phyloP scores from a whole-genome alignment of 108 stramenopile species.

The Skeletonema costatum region DNA sequence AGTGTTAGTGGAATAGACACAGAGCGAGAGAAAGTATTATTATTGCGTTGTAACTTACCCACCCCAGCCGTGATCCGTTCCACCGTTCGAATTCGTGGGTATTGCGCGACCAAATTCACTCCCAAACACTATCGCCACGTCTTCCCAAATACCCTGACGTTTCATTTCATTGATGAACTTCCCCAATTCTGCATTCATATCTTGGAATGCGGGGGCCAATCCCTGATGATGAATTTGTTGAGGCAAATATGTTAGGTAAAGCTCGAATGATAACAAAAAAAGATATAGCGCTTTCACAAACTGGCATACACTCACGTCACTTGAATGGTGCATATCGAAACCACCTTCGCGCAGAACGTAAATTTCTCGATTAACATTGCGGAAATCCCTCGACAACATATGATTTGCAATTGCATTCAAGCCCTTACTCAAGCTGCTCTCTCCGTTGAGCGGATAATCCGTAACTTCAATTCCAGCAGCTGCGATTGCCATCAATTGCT shows the following conservation, averaged over 20 bases:
- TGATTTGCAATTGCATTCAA: not conserved
- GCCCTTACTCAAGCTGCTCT: not conserved
- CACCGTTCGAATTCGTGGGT: conserved; percentile 36
- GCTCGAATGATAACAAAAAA: not conserved
- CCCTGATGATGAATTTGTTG: not conserved
- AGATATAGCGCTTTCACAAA: not conserved
- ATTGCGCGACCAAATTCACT: conserved; percentile 58
- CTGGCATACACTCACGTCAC: not conserved
- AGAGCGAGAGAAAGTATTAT: not conserved
- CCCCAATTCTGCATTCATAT: conserved; percentile 34
- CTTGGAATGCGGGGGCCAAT: conserved; percentile 3
- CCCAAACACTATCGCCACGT: conserved; percentile 30
- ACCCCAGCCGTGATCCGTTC: conserved; percentile 44
- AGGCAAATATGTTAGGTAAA: not conserved
- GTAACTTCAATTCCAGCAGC: conserved; percentile 18
- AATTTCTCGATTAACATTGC: conserved; percentile 35
- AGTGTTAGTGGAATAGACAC: not conserved
- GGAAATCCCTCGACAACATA: conserved; percentile 11
- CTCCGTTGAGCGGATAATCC: not conserved
- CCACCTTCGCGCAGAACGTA: conserved; percentile 30
- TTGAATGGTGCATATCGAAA: conserved; percentile 27
- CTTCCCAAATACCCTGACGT: conserved; percentile 43
- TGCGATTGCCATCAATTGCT: conserved; percentile 15
- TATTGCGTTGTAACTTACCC: not conserved
- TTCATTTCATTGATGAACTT: conserved; percentile 43